Percentiles rank a stretch among this genome's conserved stretches.
Evolutionary conservation across 352 stramenopile genomes (phyloP).

Genomic region (Phytophthora foliorum): DNA sequence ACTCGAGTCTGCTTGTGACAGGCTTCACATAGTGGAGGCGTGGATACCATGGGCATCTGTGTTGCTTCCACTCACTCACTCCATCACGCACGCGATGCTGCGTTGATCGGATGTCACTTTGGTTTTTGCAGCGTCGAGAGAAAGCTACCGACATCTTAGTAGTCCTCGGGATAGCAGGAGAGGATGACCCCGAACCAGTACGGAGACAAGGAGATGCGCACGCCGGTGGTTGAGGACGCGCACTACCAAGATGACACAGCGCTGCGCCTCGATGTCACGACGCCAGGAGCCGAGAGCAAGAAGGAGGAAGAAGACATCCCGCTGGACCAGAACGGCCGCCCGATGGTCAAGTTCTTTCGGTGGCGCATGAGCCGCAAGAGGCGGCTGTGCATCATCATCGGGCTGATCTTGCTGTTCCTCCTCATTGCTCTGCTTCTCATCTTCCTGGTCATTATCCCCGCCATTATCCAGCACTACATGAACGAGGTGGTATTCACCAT

Average conservation of each 20-base stretch:
- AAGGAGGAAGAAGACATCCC: slow-evolving; percentile 27
- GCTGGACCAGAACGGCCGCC: slow-evolving; percentile 24
- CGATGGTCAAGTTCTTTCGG: slow-evolving; percentile 54
- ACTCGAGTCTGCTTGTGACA: slow-evolving; percentile 15
- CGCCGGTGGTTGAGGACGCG: slow-evolving; percentile 27
- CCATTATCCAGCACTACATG: slow-evolving; percentile 65
- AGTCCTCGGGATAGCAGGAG: neutral
- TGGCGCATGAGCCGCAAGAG: slow-evolving; percentile 61
- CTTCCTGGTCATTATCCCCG: slow-evolving; percentile 58
- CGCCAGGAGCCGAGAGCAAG: slow-evolving; percentile 25
- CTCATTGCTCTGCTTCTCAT: slow-evolving; percentile 62
- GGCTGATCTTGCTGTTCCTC: slow-evolving; percentile 44
- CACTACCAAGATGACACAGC: slow-evolving; percentile 28
- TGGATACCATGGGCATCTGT: slow-evolving; percentile 24
- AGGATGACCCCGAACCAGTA: slow-evolving; percentile 26
- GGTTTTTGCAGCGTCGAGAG: slow-evolving; percentile 16
- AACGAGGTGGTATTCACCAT: slow-evolving; percentile 60
- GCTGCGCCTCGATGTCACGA: slow-evolving; percentile 24
- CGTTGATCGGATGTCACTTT: slow-evolving; percentile 17
- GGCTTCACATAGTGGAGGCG: slow-evolving; percentile 14
- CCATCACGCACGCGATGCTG: neutral
- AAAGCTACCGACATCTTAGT: too few relatives aligned
- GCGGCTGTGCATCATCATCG: slow-evolving; percentile 45
- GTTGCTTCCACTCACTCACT: slow-evolving; percentile 2
- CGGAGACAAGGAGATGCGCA: slow-evolving; percentile 40